phyloP scores from a whole-genome alignment of 1,139 yeast genomes.

The Zhuliangozyma blackwelliae region DNA sequence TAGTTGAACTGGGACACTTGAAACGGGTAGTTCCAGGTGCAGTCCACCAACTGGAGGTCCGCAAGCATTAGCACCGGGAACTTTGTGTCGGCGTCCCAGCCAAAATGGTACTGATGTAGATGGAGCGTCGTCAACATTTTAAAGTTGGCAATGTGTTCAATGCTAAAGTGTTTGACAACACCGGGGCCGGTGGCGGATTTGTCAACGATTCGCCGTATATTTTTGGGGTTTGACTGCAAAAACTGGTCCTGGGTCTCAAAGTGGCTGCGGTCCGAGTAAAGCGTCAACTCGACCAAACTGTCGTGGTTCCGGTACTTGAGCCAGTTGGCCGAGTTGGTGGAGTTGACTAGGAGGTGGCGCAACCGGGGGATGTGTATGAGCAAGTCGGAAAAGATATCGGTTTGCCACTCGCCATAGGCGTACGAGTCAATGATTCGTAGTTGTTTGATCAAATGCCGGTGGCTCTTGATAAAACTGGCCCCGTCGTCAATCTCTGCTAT shows the following conservation, averaged over 20 bases:
- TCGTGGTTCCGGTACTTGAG: slow-evolving; percentile 28
- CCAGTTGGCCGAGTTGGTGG: slow-evolving; percentile 41
- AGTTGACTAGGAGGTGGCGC: slow-evolving; percentile 22
- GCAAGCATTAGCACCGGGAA: slow-evolving; percentile 8
- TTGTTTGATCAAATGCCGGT: slow-evolving; percentile 12
- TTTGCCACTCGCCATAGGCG: slow-evolving; percentile 42
- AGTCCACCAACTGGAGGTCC: slow-evolving; percentile 23
- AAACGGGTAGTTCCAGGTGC: slow-evolving; percentile 47
- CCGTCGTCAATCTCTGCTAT: slow-evolving; percentile 9
- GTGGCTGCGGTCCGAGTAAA: slow-evolving; percentile 24
- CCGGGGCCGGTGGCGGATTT: slow-evolving; percentile 3
- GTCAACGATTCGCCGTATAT: slow-evolving; percentile 9
- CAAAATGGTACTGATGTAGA: slow-evolving; percentile 29
- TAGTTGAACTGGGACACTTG: slow-evolving; percentile 29
- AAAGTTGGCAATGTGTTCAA: slow-evolving; percentile 29
- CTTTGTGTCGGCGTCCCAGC: slow-evolving; percentile 19
- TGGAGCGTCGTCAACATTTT: slow-evolving; percentile 16
- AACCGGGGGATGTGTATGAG: slow-evolving; percentile 20
- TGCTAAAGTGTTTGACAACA: slow-evolving; percentile 16
- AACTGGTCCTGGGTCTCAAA: slow-evolving; percentile 16
- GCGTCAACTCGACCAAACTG: slow-evolving; percentile 17
- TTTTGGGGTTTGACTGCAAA: slow-evolving; percentile 16
- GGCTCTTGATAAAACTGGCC: slow-evolving; percentile 6
- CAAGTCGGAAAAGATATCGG: slow-evolving; percentile 24
- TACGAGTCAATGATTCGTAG: slow-evolving; percentile 31